Base-by-base conservation (phyloP, 345 rosid genomes). In the Crucihimalaya himalaica region DNA sequence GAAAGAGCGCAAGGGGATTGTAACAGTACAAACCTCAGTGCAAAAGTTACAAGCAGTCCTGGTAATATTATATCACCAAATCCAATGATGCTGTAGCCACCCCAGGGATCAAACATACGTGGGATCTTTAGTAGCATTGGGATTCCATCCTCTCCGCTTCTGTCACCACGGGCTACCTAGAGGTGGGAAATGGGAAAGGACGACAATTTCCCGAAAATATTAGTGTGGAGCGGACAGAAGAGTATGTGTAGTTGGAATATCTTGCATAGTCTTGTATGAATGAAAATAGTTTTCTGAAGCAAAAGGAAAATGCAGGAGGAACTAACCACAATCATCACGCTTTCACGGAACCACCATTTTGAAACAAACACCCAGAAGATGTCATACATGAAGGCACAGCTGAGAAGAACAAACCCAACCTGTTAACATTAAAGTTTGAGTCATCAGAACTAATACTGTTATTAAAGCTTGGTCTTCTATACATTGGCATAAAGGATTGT, bases 81-180 rank as follows among this genome's bases (percentile, higher is more conserved):
- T 28, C 99, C 97, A 65, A 95, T 95, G 74, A 95, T 86, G 70
- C 99, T 92, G 77, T 90, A 92, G 68, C 99, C 99, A 72, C 99
- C 97, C 99, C 99, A 95, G 59, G 99, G 97, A 81, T 95, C 99
- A 85, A 90, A 92, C 91, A 95, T 86, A 46, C 97, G 86, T 18
- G 99, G 99, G 55, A 95, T 90, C 84, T 95, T 95, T 74, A 95
- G 66, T 68, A 95, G 87, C 99, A 95, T 87, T 1, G 97, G 99
- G 72, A 95, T 92, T 6, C 99, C 97, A 77, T 92, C 97, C 74
- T 92, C 96, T 66, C 96, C 99, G 63, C 94, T 88, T 79, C 71
- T 86, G 80, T 92, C 99, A 54, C 99, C 99, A 67, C 97, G 97
- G 66, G 99, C 99, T 58, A 92, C 99, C 99, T 95, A 83, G 39